Conservation (phyloP, 345 rosid genomes). For the Brassica cretica region DNA sequence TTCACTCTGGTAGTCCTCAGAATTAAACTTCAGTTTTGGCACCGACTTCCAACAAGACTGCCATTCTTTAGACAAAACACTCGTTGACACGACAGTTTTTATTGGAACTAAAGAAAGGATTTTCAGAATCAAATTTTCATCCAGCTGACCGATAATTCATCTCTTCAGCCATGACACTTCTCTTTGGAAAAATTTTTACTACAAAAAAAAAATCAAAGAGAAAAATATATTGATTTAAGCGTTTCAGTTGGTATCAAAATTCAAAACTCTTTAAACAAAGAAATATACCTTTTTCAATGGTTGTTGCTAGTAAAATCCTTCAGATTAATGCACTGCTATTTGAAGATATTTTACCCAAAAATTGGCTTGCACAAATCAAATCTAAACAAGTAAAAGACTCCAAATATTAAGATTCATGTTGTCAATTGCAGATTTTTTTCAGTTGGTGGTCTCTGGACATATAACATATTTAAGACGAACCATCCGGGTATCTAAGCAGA, state of each 20-base stretch:
- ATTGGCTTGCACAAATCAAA: background rate
- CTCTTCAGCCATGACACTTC: background rate
- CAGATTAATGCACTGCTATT: background rate
- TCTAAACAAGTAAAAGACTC: background rate
- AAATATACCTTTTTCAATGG: background rate
- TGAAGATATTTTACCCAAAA: background rate
- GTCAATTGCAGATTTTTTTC: background rate
- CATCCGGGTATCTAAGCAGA: background rate
- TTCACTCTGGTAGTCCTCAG: background rate
- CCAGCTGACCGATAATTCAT: background rate
- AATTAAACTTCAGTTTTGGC: background rate
- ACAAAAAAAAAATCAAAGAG: background rate
- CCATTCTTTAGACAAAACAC: slow-evolving; percentile 19
- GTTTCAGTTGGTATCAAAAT: background rate
- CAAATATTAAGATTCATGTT: background rate
- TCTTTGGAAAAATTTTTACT: background rate
- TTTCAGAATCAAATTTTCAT: background rate
- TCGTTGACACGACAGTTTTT: background rate
- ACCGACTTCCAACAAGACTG: slow-evolving; percentile 8
- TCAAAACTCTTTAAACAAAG: background rate
- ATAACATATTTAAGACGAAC: background rate
- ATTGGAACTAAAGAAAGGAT: slow-evolving; percentile 13
- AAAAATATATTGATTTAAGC: background rate
- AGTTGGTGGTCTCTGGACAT: background rate
- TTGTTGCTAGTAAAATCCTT: background rate